Evolutionary conservation across 345 rosid genomes (phyloP), one percentile per base, ranked within the genome.

Genomic region (Dipteronia sinensis): DNA sequence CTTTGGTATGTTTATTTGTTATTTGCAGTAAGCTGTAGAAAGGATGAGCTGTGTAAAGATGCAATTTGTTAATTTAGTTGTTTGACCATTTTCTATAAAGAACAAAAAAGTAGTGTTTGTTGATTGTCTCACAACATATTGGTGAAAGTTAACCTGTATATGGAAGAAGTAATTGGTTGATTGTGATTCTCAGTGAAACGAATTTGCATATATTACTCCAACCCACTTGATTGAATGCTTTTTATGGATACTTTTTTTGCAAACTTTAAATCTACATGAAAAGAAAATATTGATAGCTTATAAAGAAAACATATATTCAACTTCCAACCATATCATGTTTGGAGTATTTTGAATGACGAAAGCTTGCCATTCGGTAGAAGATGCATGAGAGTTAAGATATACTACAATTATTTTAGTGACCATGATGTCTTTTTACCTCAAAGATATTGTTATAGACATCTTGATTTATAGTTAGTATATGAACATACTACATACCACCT

Each of bases 331-430:
- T 15, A 19, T 6, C 6, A 4, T 63, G 17, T 63, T 62, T 74
- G 1, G 25, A 74, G 56, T 73, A 20, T n/a, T 71, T 56, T 34
- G 29, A 13, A 72, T 15, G 13, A 56, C 58, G 75, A 42, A 72
- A 58, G 34, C 58, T 20, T 7, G 16, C 34, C 40, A 61, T 9
- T 42, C 67, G 3, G 31, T 31, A 7, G 59, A 17, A 47, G 44
- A 70, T 47, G 61, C 73, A 51, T 64, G 69, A 64, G 46, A 19
- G 20, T 2, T 47, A 8, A 74, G 58, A 74, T 7, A 17, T 13
- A 15, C 22, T 13, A 20, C 10, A 17, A 34, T 31, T 70, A 27
- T 8, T 56, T 58, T 71, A 19, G 75, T 16, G 22, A 55, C 27
- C 46, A 17, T 71, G 49, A 38, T 58, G 22, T 72, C 29, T 40